Evolutionary conservation across 2,329 filamentous ascomycete genomes (phyloP).

Genomic region (Fusarium sp.): DNA sequence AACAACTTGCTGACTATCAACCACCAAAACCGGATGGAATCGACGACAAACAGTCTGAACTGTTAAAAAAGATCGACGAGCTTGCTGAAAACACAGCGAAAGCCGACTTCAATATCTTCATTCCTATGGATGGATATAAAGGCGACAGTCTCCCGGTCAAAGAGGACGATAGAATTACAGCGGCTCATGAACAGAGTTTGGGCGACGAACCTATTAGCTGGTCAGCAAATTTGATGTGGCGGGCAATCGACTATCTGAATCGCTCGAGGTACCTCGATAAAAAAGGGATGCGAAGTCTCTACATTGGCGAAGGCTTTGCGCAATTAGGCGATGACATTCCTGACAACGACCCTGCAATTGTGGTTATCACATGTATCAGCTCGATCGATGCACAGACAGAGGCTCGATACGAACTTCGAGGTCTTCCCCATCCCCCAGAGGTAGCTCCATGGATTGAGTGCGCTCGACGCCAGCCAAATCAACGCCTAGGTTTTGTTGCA

Average conservation of each 20-base stretch:
- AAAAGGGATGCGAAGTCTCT: slow-evolving; percentile 4
- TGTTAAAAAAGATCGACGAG: slow-evolving; percentile 42
- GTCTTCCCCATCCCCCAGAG: background rate
- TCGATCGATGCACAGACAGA: slow-evolving; percentile 21
- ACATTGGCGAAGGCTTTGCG: background rate
- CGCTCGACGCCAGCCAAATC: background rate
- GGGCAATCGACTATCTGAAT: slow-evolving; percentile 9
- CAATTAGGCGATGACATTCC: rapidly evolving
- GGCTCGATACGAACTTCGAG: slow-evolving; percentile 29
- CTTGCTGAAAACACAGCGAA: slow-evolving; percentile 33
- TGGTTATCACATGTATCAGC: background rate
- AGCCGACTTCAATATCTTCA: slow-evolving; percentile 41
- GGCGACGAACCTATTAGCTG: slow-evolving; percentile 19
- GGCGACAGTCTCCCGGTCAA: slow-evolving; percentile 29
- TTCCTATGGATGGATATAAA: slow-evolving; percentile 46
- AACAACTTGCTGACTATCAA: slow-evolving; percentile 6
- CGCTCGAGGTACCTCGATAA: slow-evolving; percentile 1
- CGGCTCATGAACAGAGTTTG: background rate
- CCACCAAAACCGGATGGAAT: background rate
- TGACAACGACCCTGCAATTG: background rate
- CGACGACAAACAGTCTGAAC: slow-evolving; percentile 23
- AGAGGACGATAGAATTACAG: slow-evolving; percentile 5
- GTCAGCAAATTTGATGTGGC: slow-evolving; percentile 10
- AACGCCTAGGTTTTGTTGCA: slow-evolving; percentile 4
- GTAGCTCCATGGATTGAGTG: slow-evolving; percentile 25